Base-by-base conservation (phyloP, 352 stramenopile species). In the Phytophthora agathidicida region DNA sequence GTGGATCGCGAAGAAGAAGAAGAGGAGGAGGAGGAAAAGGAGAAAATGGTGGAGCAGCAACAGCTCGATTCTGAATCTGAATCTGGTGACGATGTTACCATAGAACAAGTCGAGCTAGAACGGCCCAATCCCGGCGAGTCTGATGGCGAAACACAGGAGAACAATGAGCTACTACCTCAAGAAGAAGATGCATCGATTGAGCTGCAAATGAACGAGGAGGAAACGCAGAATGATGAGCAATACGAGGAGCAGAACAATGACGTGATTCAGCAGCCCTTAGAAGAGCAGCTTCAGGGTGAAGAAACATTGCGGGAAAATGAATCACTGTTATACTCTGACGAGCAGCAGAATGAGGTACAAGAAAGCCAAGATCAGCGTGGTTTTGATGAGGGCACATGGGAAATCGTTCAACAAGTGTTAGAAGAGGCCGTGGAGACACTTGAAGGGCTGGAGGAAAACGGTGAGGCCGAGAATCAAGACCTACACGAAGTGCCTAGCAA, bases 21-120 rank as follows among this genome's bases (percentile, higher is more conserved):
- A 1, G 13, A 39, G 0, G 13, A 23, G 7, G 27, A 42, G 3
- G 17, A 22, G 7, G 28, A 60, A 37, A 10, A 43, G 26, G 7
- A 37, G 31, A 39, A 23, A n/a, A n/a, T n/a, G n/a, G n/a, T n/a
- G n/a, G 37, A 63, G 0, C 30, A 38, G 7, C 24, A 47, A 41
- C 24, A 33, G 6, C 11, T 11, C 19, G 20, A 51, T 17, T 39
- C 17, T 42, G 5, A 48, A 23, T 14, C 5, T 37, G 19, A n/a
- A n/a, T n/a, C n/a, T n/a, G n/a, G n/a, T n/a, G n/a, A n/a, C n/a
- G n/a, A n/a, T n/a, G n/a, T n/a, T n/a, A n/a, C n/a, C n/a, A n/a
- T n/a, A n/a, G n/a, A n/a, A n/a, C n/a, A n/a, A n/a, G n/a, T n/a
- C n/a, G n/a, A n/a, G n/a, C n/a, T n/a, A n/a, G n/a, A n/a, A n/a